Base-by-base conservation (phyloP, 306 rosid species). In the Gleditsia sinensis region DNA sequence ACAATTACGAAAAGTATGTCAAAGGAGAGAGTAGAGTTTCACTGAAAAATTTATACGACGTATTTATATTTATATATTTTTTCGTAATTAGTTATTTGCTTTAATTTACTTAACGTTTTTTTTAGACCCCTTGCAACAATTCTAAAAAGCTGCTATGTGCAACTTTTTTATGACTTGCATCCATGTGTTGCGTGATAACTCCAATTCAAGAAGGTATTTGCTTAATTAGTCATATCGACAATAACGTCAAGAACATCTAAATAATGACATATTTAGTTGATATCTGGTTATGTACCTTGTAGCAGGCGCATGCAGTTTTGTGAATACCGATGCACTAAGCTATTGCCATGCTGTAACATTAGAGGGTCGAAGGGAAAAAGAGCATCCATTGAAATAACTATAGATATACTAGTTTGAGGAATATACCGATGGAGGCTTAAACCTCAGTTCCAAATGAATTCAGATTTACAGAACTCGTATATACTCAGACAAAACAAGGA, bases 141-240 rank as follows among this genome's bases (percentile, higher is more conserved):
- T 48, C 17, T 42, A n/a, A 14, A 57, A 19, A 42, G 77, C 23
- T 63, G 67, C 27, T 13, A 8, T n/a, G n/a, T n/a, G 9, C 33
- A 62, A 77, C 64, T 37, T 59, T 43, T 37, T 39, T 37, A 68
- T 24, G 40, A 59, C 48, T 43, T 49, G 45, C 53, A 39, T 7
- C 56, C 46, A 58, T 43, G 46, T 58, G 49, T 48, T 40, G 59
- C 16, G 27, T 24, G 45, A 34, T 37, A 14, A 33, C 28, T 45
- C 53, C 55, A 49, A 42, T 46, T 30, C 59, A 55, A 25, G 27
- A 65, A 20, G 48, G 46, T 69, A 77, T 24, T 17, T 56, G 30
- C 53, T 33, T 36, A n/a, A n/a, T n/a, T n/a, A 24, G 39, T 67
- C 69, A 14, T 53, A 27, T 10, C 7, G 53, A 54, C 32, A 76